Evolutionary conservation across 129 eudicot species (phyloP).

Genomic region (Ambrosia artemisiifolia): DNA sequence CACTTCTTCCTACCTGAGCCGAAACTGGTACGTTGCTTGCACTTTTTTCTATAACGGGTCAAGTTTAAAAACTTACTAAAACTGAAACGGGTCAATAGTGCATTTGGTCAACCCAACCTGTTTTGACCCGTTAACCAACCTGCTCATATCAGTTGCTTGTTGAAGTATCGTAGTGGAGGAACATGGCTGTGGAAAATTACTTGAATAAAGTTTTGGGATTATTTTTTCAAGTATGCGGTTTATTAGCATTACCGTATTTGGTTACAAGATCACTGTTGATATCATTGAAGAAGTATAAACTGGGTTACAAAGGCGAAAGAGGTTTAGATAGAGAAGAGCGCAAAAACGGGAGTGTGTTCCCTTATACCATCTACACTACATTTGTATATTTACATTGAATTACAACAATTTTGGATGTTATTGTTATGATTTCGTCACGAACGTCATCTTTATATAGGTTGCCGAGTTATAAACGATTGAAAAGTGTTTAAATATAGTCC

Average conservation of each 20-base stretch:
- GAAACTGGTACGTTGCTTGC: constrained; percentile 24
- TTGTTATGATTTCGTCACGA: background rate
- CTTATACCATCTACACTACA: constrained; percentile 17
- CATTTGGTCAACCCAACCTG: background rate
- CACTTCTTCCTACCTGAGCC: constrained; percentile 78
- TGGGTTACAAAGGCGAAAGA: background rate
- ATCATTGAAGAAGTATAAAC: constrained; percentile 22
- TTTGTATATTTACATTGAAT: constrained; percentile 31
- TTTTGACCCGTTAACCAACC: background rate
- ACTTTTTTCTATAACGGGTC: background rate
- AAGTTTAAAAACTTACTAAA: background rate
- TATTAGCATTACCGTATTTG: background rate
- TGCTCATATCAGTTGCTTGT: constrained; percentile 22
- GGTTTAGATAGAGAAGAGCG: background rate
- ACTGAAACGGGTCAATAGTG: background rate
- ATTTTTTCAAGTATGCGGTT: background rate
- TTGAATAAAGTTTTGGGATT: constrained; percentile 8
- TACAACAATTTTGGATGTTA: constrained; percentile 32
- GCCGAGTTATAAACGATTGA: background rate
- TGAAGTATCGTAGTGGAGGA: constrained; percentile 5
- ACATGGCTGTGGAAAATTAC: background rate
- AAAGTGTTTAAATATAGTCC: background rate
- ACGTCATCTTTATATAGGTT: background rate
- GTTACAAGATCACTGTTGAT: constrained; percentile 25
- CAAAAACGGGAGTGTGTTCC: background rate